Base-by-base conservation (phyloP, 2,329 filamentous ascomycete genomes). In the Colletotrichum costaricense region DNA sequence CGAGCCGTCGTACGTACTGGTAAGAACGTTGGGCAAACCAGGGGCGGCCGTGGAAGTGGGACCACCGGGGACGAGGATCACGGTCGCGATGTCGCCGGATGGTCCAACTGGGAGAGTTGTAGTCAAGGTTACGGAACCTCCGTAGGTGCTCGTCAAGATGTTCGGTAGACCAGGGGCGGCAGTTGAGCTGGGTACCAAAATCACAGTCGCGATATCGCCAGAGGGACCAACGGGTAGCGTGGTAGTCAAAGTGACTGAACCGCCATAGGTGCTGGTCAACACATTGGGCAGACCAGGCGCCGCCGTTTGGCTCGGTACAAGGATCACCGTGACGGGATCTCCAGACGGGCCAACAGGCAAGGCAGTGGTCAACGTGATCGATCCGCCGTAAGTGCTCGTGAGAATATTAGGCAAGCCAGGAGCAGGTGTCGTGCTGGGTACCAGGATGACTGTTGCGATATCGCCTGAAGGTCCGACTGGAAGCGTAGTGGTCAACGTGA, bases 61-160 rank as follows among this genome's bases (percentile, higher is more conserved):
- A 55, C n/a, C 24, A 16, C 66, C 24, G 6, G 66, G 67, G 8
- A 66, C 54, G 14, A 65, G 56, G 2, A 70, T 22, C 3, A 56
- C 28, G 1, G 67, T 70, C 1, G 5, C 55, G n/a, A 35, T 33
- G 5, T 49, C 54, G 24, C 63, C 63, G 4, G 54, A 55, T 8
- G 63, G 24, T 8, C 63, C 63, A 5, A n/a, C 26, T 28, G 26
- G 12, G 22, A 69, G 28, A 3, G 58, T 63, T 3, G 66, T 56
- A 2, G 66, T 69, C n/a, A 46, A 52, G 6, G 58, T 63, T 4
- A 69, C 14, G 5, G 66, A 69, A 24, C 66, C 58, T 14, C 52
- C 58, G 19, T 69, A 69, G 1, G 66, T 69, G 26, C 58, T 63
- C 8, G 58, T 69, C 12, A 56, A 19, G 16, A 66, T 22, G 33